Conservation (phyloP, 257 asterid genomes). For the Solanum piurae region DNA sequence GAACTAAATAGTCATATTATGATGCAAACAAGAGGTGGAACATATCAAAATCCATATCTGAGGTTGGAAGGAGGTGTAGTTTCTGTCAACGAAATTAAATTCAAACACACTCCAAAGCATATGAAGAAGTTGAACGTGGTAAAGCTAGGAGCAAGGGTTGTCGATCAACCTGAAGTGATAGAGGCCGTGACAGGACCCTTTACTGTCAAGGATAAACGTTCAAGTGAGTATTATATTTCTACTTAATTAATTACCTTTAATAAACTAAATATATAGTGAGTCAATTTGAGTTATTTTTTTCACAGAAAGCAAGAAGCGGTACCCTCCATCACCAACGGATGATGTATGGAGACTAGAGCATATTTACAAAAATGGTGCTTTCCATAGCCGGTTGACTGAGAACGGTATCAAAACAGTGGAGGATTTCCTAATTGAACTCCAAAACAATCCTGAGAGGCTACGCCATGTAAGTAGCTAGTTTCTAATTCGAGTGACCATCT, state of each 20-base stretch:
- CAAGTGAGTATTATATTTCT: not conserved
- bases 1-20: not conserved
- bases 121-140: not conserved
- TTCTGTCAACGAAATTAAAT: not conserved
- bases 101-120: not conserved
- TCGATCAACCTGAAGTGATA: not conserved
- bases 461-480: not conserved
- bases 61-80: not conserved
- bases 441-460: not conserved
- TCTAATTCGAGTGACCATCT: not conserved
- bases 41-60: not conserved
- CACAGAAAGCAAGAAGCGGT: constrained; percentile 12
- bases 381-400: not conserved
- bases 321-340: constrained; percentile 13
- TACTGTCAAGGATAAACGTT: not conserved
- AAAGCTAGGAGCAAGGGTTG: constrained; percentile 2
- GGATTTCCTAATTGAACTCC: constrained; percentile 4
- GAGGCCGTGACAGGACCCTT: not conserved
- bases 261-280: not conserved
- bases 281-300: not conserved
- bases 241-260: not conserved
- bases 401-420: not conserved
- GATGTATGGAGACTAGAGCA: constrained; percentile 12
- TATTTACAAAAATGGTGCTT: not conserved
- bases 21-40: not conserved